Evolutionary conservation across 2,329 filamentous ascomycete species (phyloP), one percentile per base, ranked within the genome.

Genomic region (Calonectria leucothoes): DNA sequence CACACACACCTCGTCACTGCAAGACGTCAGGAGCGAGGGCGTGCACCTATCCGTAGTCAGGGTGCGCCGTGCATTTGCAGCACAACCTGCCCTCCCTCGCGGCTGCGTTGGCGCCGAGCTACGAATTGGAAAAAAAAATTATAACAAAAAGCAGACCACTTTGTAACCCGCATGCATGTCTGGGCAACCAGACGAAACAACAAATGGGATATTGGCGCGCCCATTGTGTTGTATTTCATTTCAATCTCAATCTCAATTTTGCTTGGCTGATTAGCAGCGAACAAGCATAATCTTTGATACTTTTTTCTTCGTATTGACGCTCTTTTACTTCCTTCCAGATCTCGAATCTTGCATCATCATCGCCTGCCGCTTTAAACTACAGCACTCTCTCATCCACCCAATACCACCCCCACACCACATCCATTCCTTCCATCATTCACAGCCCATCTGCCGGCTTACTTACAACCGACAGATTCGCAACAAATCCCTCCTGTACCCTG

Each of bases 101-200:
- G 69, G 52, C 48, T 63, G 64, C 64, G 52, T 33, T 51, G 35
- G 66, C 59, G 64, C 66, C 49, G 66, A 35, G 42, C 55, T 55
- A 10, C 29, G 33, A 61, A 61, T 61, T 17, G 25, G 39, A 39
- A 61, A 39, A 23, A 11, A 39, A 39, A 29, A 52, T n/a, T 37
- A 27, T 57, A 11, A 3, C 31, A 33, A 61, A 70, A 72, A 70
- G 67, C 71, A 73, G 51, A 66, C 71, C 67, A 70, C 71, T 59
- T 37, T 39, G 29, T 39, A 49, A 42, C 45, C 45, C 33, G 37
- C 49, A 55, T 42, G 37, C 49, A 55, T 42, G 20, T n/a, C 31
- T 37, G 37, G 25, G n/a, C 12, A 29, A 17, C 33, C 33, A 61
- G 37, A 8, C 39, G 45, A 71, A 39, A 3, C 15, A 17, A 7